Evolutionary conservation across 2,329 filamentous ascomycete species (phyloP).

Genomic region (Aspergillus tamarii): DNA sequence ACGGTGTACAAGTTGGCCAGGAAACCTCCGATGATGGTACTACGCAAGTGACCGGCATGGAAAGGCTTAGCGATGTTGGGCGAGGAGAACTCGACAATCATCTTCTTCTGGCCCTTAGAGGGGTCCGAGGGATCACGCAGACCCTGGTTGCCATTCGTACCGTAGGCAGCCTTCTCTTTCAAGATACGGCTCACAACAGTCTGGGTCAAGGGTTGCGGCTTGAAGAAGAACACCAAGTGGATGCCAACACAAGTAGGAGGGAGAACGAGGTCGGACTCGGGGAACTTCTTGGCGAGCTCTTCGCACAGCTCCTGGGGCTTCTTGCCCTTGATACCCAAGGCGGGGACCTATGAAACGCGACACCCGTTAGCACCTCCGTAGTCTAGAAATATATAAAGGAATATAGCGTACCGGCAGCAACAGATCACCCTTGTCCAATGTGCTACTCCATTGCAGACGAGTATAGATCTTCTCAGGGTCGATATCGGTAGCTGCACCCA

Average conservation of each 20-base stretch:
- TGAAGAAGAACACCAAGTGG: slow-evolving; percentile 70
- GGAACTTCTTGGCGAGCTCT: slow-evolving; percentile 61
- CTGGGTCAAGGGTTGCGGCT: slow-evolving; percentile 57
- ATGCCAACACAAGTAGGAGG: slow-evolving; percentile 60
- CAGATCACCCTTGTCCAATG: slow-evolving; percentile 52
- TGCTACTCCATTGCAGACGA: slow-evolving; percentile 49
- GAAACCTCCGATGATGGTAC: slow-evolving; percentile 70
- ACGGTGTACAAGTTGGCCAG: slow-evolving; percentile 63
- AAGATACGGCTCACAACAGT: slow-evolving; percentile 64
- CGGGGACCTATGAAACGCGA: slow-evolving; percentile 37
- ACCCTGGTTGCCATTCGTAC: slow-evolving; percentile 62
- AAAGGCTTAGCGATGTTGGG: slow-evolving; percentile 71
- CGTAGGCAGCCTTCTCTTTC: slow-evolving; percentile 59
- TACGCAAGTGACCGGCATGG: slow-evolving; percentile 66
- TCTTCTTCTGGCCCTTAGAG: slow-evolving; percentile 59
- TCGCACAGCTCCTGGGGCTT: slow-evolving; percentile 60
- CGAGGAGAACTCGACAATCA: slow-evolving; percentile 68
- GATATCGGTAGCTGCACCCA: slow-evolving; percentile 42
- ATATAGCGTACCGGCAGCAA: slow-evolving; percentile 42
- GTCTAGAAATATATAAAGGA: not conserved
- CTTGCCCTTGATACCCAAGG: slow-evolving; percentile 54
- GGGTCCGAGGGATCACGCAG: slow-evolving; percentile 61
- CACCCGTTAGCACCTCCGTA: slow-evolving; percentile 15
- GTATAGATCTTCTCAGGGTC: slow-evolving; percentile 45
- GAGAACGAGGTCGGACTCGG: slow-evolving; percentile 60